These are phyloP conservation scores for Selenicereus undatus DNA, from an alignment of 148 eudicot genomes.

Conservation along the genomic window DNA sequence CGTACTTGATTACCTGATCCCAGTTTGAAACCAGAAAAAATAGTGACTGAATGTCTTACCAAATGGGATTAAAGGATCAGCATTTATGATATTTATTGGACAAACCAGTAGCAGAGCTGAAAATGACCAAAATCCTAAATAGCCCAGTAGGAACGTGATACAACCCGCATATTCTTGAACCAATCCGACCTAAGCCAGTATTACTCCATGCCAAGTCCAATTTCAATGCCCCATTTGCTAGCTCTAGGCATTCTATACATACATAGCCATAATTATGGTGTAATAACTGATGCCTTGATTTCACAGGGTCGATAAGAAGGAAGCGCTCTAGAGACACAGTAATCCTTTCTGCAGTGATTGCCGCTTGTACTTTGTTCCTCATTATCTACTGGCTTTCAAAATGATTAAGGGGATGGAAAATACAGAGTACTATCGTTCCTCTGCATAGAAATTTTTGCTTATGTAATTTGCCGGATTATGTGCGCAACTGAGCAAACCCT, in stretches of 20 bases:
- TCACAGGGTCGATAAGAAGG: slow-evolving; percentile 73
- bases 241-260: not conserved
- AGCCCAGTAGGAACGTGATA: too few relatives aligned
- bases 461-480: slow-evolving; percentile 22
- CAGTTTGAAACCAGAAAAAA: not conserved
- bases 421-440: not conserved
- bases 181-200: not conserved
- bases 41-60: not conserved
- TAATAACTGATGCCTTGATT: not conserved
- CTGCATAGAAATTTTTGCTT: slow-evolving; percentile 22
- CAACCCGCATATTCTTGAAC: too few relatives aligned
- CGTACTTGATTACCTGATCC: not conserved
- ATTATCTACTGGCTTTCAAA: slow-evolving; percentile 89
- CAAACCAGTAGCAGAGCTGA: not conserved
- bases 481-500: slow-evolving; percentile 1
- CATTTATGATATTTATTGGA: not conserved
- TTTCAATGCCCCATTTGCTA: not conserved
- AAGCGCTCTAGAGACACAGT: slow-evolving; percentile 75
- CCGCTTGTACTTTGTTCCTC: slow-evolving; percentile 80
- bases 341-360: slow-evolving; percentile 76
- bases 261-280: not conserved
- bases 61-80: not conserved
- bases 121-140: not conserved
- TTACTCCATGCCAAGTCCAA: not conserved
- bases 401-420: slow-evolving; percentile 28